phyloP scores from a whole-genome alignment of 768 basidiomycete species.

The Kwoniella europaea region DNA sequence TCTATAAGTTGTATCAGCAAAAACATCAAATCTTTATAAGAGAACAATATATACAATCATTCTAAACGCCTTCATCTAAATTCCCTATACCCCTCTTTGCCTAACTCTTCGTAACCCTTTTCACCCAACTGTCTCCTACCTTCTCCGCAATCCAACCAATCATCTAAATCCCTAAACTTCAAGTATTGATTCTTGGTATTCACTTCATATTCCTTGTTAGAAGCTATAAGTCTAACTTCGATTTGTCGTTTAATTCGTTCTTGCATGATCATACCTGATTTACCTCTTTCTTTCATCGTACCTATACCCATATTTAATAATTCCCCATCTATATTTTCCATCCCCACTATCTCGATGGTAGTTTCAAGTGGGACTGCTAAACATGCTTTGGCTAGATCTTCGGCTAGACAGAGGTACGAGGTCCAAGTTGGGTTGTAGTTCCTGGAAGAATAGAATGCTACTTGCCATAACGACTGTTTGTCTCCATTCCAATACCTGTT shows the following conservation, averaged over 20 bases:
- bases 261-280: constrained; percentile 4
- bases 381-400: constrained; percentile 11
- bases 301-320: constrained; percentile 20
- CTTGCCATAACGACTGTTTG: constrained; percentile 14
- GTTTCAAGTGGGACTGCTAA: constrained; percentile 12
- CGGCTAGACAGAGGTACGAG: constrained; percentile 11
- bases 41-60: constrained; percentile 1
- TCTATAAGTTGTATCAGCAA: no score
- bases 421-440: constrained; percentile 11
- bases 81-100: not conserved
- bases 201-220: constrained; percentile 2
- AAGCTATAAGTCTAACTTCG: constrained; percentile 12
- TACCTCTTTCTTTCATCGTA: constrained; percentile 8
- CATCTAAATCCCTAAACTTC: constrained; percentile 5
- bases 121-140: constrained; percentile 13
- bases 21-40: not conserved
- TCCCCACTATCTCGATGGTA: constrained; percentile 9
- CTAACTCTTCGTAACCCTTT: constrained; percentile 3
- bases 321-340: constrained; percentile 21
- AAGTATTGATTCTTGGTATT: not conserved
- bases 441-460: constrained; percentile 19
- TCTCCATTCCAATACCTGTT: not conserved
- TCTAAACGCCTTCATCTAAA: not conserved
- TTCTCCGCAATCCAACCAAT: constrained; percentile 10
- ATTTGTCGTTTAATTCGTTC: constrained; percentile 15